Base-by-base conservation (phyloP, 192 early-diverging fungal species). In the Mortierella hygrophila region DNA sequence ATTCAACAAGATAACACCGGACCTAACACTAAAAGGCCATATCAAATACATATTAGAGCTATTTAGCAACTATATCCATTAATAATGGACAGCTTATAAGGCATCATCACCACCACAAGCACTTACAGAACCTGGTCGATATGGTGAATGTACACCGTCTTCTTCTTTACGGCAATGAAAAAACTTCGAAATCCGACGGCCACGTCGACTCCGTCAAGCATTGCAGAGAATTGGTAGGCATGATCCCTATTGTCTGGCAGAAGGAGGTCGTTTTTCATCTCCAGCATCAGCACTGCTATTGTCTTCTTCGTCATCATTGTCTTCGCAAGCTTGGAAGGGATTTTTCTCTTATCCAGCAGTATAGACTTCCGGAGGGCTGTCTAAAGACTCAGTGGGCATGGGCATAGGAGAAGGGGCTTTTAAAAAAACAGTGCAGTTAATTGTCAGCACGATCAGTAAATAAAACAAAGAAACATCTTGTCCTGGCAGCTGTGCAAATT, bases 291-390 rank as follows among this genome's bases (percentile, higher is more conserved):
- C 29, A 20, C 52, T 77, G 13, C 46, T 21, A 35, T 16, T n/a
- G 2, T 77, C 76, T 46, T 65, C 75, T 40, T 71, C 70, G 15
- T 76, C 75, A 29, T 52, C 46, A 69, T 77, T 68, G 32, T 77
- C n/a, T n/a, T 77, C 23, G 76, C 65, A 70, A 42, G 68, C 76
- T 46, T 52, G 63, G 76, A 77, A 77, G 76, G 76, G 68, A 23
- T 70, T 37, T 54, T 38, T 70, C 76, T 69, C 44, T 40, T 77
- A 18, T 70, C 76, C 68, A 77, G 23, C 42, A 77, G 76, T 20
- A 68, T 77, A 77, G 75, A 77, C 75, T 68, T 76, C 75, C 23
- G 76, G 68, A 77, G 76, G 76, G 70, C 76, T 77, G 75, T 49
- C 75, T 69, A 77, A 44, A 77, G 75, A 69, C 75, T 77, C 75